Evolutionary conservation across 306 rosid species (phyloP).

Genomic region (Lathyrus sativus): DNA sequence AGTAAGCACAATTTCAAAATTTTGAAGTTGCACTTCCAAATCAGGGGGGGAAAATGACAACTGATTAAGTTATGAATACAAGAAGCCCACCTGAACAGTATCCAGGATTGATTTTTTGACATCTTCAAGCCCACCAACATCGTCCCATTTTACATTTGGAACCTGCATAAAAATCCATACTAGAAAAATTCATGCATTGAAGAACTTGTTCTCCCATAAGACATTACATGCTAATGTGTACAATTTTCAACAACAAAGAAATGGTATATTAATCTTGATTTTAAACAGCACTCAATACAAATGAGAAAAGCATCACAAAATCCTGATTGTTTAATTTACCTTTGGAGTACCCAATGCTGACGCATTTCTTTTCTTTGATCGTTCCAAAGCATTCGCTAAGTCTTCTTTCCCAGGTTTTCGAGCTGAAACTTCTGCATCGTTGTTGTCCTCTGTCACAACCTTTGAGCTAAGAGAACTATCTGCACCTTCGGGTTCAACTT

Average conservation of each 20-base stretch:
- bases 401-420: conserved; percentile 63
- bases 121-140: conserved; percentile 98
- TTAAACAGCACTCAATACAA: conserved; percentile 10
- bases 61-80: conserved; percentile 15
- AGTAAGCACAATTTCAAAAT: conserved; percentile 25
- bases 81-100: conserved; percentile 79
- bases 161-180: conserved; percentile 54
- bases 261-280: conserved; percentile 16
- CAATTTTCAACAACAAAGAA: conserved; percentile 28
- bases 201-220: conserved; percentile 28
- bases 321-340: conserved; percentile 48
- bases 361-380: conserved; percentile 90
- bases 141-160: conserved; percentile 96
- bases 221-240: conserved; percentile 4
- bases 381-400: conserved; percentile 73
- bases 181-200: conserved; percentile 18
- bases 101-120: conserved; percentile 95
- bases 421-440: conserved; percentile 43
- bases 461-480: conserved; percentile 44
- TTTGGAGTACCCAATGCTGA: conserved; percentile 93
- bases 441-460: conserved; percentile 40
- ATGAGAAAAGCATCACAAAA: conserved; percentile 30
- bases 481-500: conserved; percentile 39
- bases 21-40: conserved; percentile 9
- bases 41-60: conserved; percentile 10